Evolutionary conservation across 345 rosid species (phyloP).

Genomic region (Acer yangbiense): DNA sequence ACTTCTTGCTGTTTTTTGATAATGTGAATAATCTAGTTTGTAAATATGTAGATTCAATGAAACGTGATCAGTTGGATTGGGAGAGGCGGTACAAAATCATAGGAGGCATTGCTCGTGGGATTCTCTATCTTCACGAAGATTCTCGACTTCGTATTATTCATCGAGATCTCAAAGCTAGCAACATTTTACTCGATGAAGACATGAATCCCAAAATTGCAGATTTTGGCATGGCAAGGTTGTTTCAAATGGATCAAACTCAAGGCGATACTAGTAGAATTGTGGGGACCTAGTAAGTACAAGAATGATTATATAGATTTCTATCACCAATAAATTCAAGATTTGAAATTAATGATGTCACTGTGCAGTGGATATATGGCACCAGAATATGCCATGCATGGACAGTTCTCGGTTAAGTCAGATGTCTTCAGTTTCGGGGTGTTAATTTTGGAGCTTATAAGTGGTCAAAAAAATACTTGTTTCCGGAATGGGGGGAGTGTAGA

Average conservation of each 20-base stretch:
- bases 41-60: constrained; percentile 24
- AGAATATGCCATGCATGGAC: constrained; percentile 48
- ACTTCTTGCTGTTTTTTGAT: too few species aligned
- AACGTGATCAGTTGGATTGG: constrained; percentile 26
- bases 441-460: constrained; percentile 41
- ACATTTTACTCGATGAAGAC: constrained; percentile 42
- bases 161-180: constrained; percentile 51
- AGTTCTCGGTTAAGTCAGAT: constrained; percentile 43
- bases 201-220: constrained; percentile 52
- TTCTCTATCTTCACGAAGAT: constrained; percentile 54
- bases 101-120: constrained; percentile 44
- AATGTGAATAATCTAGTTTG: too few species aligned
- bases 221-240: constrained; percentile 55
- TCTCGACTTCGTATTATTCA: constrained; percentile 47
- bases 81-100: constrained; percentile 39
- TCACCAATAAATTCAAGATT: too few species aligned
- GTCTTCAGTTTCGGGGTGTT: constrained; percentile 49
- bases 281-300: constrained; percentile 44
- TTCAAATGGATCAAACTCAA: constrained; percentile 40
- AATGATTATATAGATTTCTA: background rate
- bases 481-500: constrained; percentile 17
- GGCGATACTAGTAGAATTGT: constrained; percentile 34
- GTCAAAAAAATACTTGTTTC: constrained; percentile 32
- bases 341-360: background rate
- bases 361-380: constrained; percentile 48